These are phyloP conservation scores for Rhodotorula toruloides DNA, from an alignment of 768 basidiomycete genomes.

Conservation along the genomic window DNA sequence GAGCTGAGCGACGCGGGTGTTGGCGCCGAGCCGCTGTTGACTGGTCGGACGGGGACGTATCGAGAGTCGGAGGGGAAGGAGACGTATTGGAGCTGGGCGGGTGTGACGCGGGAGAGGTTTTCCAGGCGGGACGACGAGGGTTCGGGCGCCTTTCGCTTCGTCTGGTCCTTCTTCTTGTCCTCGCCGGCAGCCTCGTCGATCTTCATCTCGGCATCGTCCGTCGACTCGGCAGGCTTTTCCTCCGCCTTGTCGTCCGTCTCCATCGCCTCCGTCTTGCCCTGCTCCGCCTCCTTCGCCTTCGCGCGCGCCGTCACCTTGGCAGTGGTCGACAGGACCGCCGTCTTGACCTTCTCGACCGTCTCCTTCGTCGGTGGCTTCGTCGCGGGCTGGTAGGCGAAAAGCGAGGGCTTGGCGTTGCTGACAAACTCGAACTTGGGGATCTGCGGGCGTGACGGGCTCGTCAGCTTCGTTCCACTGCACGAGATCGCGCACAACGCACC, in stretches of 20 bases:
- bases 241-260: constrained; percentile 51
- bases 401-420: constrained; percentile 81
- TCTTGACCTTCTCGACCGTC: constrained; percentile 80
- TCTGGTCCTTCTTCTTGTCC: constrained; percentile 29
- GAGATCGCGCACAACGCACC: constrained; percentile 50
- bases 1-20: background rate
- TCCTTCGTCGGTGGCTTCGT: constrained; percentile 90
- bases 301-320: constrained; percentile 94
- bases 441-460: constrained; percentile 47
- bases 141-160: constrained; percentile 56
- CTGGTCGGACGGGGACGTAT: constrained; percentile 81
- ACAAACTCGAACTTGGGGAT: constrained; percentile 88
- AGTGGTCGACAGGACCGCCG: constrained; percentile 93
- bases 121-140: constrained; percentile 66
- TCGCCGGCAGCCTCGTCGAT: constrained; percentile 50
- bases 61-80: constrained; percentile 70
- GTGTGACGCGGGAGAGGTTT: constrained; percentile 89
- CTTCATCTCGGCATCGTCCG: constrained; percentile 74
- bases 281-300: constrained; percentile 62
- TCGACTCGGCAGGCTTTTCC: constrained; percentile 56
- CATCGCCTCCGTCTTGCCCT: constrained; percentile 79
- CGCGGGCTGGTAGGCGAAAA: constrained; percentile 84
- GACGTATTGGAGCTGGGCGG: constrained; percentile 77
- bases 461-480: no score
- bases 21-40: constrained; percentile 54